A percentile compares a stretch with the other conserved stretches of the same genome.
These are phyloP conservation scores for Ceraceosorus bombacis DNA, from an alignment of 1,284 basidiomycete species.

Conservation along the genomic window DNA sequence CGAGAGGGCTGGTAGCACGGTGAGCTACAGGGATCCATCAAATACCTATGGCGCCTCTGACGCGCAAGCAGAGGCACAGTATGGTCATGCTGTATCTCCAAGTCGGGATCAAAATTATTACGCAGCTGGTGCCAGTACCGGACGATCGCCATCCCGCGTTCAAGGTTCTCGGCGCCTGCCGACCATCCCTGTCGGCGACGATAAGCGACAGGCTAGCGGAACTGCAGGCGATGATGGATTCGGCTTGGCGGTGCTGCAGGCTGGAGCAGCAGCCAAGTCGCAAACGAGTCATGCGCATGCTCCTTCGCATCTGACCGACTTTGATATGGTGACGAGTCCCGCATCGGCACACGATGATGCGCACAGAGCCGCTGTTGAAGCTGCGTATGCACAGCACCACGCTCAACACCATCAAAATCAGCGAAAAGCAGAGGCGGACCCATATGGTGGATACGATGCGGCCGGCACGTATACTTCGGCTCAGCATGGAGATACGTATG, in stretches of 20 bases:
- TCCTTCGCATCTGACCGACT: background rate
- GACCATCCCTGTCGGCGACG: conserved; percentile 5
- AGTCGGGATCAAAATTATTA: conserved; percentile 12
- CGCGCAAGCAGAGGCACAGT: background rate
- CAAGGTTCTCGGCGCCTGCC: conserved; percentile 12
- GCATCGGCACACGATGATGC: background rate
- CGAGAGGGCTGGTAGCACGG: background rate
- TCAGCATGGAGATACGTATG: no score
- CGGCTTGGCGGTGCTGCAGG: conserved; percentile 19
- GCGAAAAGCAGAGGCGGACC: no score
- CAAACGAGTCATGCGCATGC: background rate
- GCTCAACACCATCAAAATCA: background rate
- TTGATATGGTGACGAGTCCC: background rate
- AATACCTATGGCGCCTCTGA: background rate
- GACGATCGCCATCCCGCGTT: conserved; percentile 9
- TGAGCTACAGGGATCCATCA: background rate
- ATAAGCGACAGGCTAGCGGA: no score
- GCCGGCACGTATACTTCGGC: no score
- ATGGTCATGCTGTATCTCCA: conserved; percentile 5
- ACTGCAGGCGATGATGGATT: conserved; percentile 27
- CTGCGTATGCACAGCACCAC: background rate
- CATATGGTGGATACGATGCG: no score
- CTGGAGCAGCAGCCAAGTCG: conserved; percentile 12
- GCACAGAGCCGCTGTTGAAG: background rate
- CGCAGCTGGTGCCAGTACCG: background rate